A percentile compares a stretch with the other conserved stretches of the same genome.
These are phyloP conservation scores for Vitis riparia DNA, from an alignment of 164 flowering plant species.

Conservation along the genomic window DNA sequence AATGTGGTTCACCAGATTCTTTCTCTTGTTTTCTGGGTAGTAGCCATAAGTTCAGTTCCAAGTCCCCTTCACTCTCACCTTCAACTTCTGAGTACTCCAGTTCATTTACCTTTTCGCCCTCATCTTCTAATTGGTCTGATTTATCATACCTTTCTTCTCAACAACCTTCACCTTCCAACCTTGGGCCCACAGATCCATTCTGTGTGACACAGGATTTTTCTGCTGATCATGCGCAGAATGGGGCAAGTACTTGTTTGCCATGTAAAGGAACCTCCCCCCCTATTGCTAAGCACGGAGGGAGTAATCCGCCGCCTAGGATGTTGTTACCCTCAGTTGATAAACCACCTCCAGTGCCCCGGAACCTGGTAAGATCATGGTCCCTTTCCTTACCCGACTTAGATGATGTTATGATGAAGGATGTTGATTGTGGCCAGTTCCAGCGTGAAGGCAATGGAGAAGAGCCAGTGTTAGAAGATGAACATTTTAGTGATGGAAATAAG, in stretches of 20 bases:
- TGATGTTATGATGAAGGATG: slow-evolving; percentile 26
- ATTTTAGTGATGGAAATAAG: slow-evolving; percentile 6
- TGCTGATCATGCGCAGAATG: slow-evolving; percentile 19
- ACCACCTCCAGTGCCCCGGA: slow-evolving; percentile 30
- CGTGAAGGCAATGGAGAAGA: slow-evolving; percentile 22
- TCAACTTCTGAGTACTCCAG: slow-evolving; percentile 62
- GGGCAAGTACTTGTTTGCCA: slow-evolving; percentile 24
- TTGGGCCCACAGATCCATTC: slow-evolving; percentile 29
- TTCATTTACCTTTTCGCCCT: slow-evolving; percentile 71
- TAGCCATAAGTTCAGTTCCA: slow-evolving; percentile 47
- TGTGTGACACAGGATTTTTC: slow-evolving; percentile 16
- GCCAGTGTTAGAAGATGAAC: slow-evolving; percentile 23
- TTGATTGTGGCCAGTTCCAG: slow-evolving; percentile 11
- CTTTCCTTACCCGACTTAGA: slow-evolving; percentile 36
- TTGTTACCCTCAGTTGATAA: slow-evolving; percentile 41
- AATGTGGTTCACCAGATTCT: slow-evolving; percentile 51
- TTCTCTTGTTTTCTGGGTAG: slow-evolving; percentile 38
- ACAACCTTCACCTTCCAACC: slow-evolving; percentile 54
- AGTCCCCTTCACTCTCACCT: slow-evolving; percentile 66
- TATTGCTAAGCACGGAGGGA: slow-evolving; percentile 72
- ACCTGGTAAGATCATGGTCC: slow-evolving; percentile 42
- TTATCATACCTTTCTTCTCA: slow-evolving; percentile 51
- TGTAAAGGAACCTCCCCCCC: slow-evolving; percentile 45
- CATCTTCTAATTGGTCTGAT: slow-evolving; percentile 76
- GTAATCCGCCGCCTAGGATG: slow-evolving; percentile 52